Percentiles rank a stretch among this genome's conserved stretches.
phyloP scores from a whole-genome alignment of 768 basidiomycete genomes.

The Hygrophorus russula region DNA sequence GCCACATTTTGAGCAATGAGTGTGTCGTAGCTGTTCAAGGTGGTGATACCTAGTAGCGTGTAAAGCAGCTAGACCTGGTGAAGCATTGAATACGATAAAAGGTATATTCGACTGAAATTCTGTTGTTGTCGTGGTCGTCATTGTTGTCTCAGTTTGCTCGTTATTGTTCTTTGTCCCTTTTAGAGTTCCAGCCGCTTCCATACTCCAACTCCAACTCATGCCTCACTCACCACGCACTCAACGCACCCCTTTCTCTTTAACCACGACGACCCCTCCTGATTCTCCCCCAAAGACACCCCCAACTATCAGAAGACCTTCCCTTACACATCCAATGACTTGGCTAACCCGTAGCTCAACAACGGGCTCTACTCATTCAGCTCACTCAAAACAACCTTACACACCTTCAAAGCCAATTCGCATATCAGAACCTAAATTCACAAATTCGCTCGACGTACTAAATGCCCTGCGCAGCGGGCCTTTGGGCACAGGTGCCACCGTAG shows the following conservation, averaged over 20 bases:
- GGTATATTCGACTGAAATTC: slow-evolving; percentile 40
- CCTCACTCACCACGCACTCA: slow-evolving; percentile 4
- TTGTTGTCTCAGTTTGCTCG: slow-evolving; percentile 4
- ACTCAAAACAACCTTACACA: slow-evolving; percentile 14
- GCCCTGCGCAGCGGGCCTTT: slow-evolving; percentile 37
- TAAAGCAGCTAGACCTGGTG: slow-evolving; percentile 51
- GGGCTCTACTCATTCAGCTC: slow-evolving; percentile 13
- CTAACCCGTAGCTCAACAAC: slow-evolving; percentile 29
- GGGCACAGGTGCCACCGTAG: slow-evolving; percentile 65
- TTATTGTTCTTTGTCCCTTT: slow-evolving; percentile 3
- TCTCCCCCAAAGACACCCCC: slow-evolving; percentile 15
- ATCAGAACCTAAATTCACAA: slow-evolving; percentile 33
- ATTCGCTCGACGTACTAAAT: slow-evolving; percentile 26
- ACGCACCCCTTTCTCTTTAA: not conserved
- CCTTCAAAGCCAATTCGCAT: slow-evolving; percentile 26
- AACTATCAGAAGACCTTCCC: slow-evolving; percentile 21
- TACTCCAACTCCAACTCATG: not conserved
- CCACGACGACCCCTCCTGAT: slow-evolving; percentile 9
- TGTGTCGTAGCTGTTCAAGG: slow-evolving; percentile 15
- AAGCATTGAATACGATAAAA: slow-evolving; percentile 34
- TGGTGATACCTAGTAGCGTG: slow-evolving; percentile 34
- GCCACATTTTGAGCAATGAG: slow-evolving; percentile 42
- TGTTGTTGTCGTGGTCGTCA: slow-evolving; percentile 23
- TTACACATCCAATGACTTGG: slow-evolving; percentile 42
- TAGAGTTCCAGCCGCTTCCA: not conserved